Percentiles rank a stretch among this genome's conserved stretches.
phyloP scores from a whole-genome alignment of 1,139 yeast species.

The Candida sp. region DNA sequence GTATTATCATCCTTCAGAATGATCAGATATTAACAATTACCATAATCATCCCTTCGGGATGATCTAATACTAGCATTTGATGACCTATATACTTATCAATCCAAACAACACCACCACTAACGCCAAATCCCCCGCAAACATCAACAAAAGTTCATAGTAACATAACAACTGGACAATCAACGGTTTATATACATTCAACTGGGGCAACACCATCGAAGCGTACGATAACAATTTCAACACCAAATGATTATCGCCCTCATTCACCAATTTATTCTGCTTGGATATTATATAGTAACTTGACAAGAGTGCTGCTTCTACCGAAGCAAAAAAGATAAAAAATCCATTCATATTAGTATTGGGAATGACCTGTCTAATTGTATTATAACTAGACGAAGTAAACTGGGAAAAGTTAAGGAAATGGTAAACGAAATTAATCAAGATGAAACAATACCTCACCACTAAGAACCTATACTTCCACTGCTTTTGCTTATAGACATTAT shows the following conservation, averaged over 20 bases:
- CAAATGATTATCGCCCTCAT: conserved; percentile 22
- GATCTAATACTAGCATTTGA: no score
- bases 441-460: conserved; percentile 23
- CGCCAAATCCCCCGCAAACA: conserved; percentile 36
- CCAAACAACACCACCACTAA: conserved; percentile 41
- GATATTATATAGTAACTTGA: conserved; percentile 29
- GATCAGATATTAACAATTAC: no score
- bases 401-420: conserved; percentile 22
- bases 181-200: conserved; percentile 25
- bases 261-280: background rate
- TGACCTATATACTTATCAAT: conserved; percentile 20
- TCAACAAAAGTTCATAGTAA: conserved; percentile 36
- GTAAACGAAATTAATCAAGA: conserved; percentile 31
- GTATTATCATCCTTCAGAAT: no score
- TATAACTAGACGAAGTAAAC: conserved; percentile 29
- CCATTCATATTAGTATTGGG: conserved; percentile 12
- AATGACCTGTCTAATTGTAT: conserved; percentile 22
- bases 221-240: conserved; percentile 28
- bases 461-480: conserved; percentile 30
- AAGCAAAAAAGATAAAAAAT: conserved; percentile 28
- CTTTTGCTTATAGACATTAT: conserved; percentile 31
- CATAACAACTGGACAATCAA: conserved; percentile 26
- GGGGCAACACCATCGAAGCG: conserved; percentile 37
- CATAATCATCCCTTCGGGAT: no score
- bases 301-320: conserved; percentile 32